Evolutionary conservation across 495 filamentous ascomycete genomes (phyloP).

Genomic region (Xylaria nigripes): DNA sequence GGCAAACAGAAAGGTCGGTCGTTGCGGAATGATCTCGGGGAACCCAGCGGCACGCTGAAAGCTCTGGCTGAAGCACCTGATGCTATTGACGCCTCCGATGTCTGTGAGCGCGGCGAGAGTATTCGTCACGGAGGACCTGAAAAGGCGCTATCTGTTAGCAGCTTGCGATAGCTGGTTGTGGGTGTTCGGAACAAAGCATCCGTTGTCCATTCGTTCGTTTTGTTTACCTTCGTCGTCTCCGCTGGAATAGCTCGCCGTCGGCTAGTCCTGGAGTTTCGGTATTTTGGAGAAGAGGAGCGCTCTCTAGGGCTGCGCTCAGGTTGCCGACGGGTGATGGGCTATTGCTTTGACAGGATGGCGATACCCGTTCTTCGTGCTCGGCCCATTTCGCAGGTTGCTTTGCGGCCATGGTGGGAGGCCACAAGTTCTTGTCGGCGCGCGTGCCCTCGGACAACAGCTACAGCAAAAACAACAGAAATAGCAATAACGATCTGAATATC

Average conservation of each 20-base stretch:
- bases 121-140: slow-evolving; percentile 66
- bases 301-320: slow-evolving; percentile 30
- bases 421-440: not conserved
- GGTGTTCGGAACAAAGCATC: not conserved
- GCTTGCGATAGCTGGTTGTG: not conserved
- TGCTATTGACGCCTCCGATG: slow-evolving; percentile 84
- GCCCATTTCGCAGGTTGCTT: slow-evolving; percentile 48
- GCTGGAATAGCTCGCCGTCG: slow-evolving; percentile 26
- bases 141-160: slow-evolving; percentile 6
- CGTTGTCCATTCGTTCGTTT: not conserved
- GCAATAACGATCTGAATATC: not conserved
- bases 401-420: slow-evolving; percentile 17
- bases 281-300: slow-evolving; percentile 34
- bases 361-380: slow-evolving; percentile 34
- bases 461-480: not conserved
- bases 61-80: slow-evolving; percentile 88
- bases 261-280: slow-evolving; percentile 22
- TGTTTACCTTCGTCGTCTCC: slow-evolving; percentile 30
- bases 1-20: slow-evolving; percentile 59
- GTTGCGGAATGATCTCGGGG: slow-evolving; percentile 70
- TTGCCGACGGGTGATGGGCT: slow-evolving; percentile 31
- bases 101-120: slow-evolving; percentile 61
- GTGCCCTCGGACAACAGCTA: not conserved
- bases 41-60: slow-evolving; percentile 92
- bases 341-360: slow-evolving; percentile 24